Base-by-base conservation (phyloP, 2,329 filamentous ascomycete genomes). In the Didymosphaeria variabile region DNA sequence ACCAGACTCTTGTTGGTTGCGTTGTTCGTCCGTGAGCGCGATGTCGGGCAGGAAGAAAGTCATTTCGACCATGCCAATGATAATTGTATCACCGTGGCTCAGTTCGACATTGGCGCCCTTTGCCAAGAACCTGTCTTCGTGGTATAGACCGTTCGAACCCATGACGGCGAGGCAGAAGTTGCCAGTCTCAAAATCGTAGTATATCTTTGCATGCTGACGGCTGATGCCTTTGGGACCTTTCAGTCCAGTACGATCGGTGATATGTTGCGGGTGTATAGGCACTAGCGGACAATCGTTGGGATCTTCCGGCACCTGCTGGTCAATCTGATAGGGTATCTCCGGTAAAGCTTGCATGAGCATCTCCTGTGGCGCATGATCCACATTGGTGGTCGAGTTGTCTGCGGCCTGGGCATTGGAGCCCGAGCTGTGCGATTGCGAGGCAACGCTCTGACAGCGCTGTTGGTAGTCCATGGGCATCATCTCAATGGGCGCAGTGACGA, bases 181-280 rank as follows among this genome's bases (percentile, higher is more conserved):
- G 21, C 86, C 83, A 44, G 83, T 83, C 13, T 87, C 81, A 63
- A 86, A 82, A 69, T 91, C 90, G 78, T 89, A 94, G 50, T 86
- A 82, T 67, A 94, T 92, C 69, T 88, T 89, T 52, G 92, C 81
- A 74, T 94, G 91, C 67, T 90, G 82, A 62, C 91, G 84, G 3
- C 91, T 94, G 57, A 94, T 93, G 54, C 86, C 86, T 72, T 90
- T 91, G 54, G 91, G 91, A 2, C 87, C 85, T 62, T 87, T 87
- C 52, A 86, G 82, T 5, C 85, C 85, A 1, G 68, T 69, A 47
- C 66, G 65, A 26, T 69, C 69, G 42, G 66, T 72, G 49, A 77
- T 68, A 54, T 74, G 67, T 57, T 76, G 88, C 3, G 91, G 91
- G 74, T 93, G 91, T 47, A 94, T 91, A 36, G 87, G 87, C 52